phyloP scores from a whole-genome alignment of 2,329 filamentous ascomycete genomes.

The Venturia aucupariae region DNA sequence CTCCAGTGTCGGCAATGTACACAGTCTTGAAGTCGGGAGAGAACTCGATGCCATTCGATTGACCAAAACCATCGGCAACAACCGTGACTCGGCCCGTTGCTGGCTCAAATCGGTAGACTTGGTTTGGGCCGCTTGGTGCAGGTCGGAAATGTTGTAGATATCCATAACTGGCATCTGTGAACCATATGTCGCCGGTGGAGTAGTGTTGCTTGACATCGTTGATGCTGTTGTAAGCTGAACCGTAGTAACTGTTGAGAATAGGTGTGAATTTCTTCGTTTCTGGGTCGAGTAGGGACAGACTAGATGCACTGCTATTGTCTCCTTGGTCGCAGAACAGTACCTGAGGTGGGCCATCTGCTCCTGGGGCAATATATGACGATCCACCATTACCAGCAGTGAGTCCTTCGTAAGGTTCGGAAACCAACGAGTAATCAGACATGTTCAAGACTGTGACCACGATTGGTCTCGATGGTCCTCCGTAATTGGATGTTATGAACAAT shows the following conservation, averaged over 20 bases:
- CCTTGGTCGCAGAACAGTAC: constrained; percentile 29
- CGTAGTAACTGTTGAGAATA: constrained; percentile 51
- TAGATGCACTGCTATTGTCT: constrained; percentile 21
- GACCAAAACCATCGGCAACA: constrained; percentile 48
- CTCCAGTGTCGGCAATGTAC: constrained; percentile 51
- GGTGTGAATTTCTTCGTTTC: constrained; percentile 19
- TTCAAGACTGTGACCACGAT: constrained; percentile 20
- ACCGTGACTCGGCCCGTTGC: constrained; percentile 42
- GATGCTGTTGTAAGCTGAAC: constrained; percentile 50
- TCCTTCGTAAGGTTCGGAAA: constrained; percentile 15
- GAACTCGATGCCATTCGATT: constrained; percentile 51
- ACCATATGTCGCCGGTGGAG: constrained; percentile 50
- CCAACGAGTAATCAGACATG: constrained; percentile 21
- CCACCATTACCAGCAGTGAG: constrained; percentile 23
- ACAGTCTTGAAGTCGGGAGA: constrained; percentile 43
- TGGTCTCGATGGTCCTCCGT: constrained; percentile 18
- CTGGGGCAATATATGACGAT: constrained; percentile 27
- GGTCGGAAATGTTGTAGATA: constrained; percentile 50
- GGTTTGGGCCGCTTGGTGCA: constrained; percentile 43
- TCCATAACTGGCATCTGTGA: constrained; percentile 54
- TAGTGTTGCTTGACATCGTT: constrained; percentile 50
- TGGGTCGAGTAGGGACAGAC: constrained; percentile 5
- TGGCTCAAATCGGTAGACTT: constrained; percentile 50
- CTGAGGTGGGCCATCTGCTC: constrained; percentile 19
- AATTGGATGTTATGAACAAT: constrained; percentile 35